phyloP scores from a whole-genome alignment of 352 stramenopile species.

The Phytopythium aichiense region DNA sequence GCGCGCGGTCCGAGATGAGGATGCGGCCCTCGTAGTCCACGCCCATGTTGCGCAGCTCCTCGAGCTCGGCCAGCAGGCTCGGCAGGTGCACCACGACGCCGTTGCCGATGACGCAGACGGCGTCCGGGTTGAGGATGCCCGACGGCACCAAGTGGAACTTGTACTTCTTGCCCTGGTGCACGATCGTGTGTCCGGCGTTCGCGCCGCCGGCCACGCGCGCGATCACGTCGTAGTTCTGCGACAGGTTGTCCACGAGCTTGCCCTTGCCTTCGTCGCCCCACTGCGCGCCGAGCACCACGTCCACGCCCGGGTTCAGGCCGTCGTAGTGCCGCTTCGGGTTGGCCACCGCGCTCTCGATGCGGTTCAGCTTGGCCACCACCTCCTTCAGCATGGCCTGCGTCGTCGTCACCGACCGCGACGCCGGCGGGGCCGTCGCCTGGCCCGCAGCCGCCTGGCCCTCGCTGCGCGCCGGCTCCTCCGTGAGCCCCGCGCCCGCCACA shows the following conservation, averaged over 20 bases:
- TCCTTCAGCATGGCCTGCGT: constrained; percentile 72
- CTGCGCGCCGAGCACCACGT: constrained; percentile 96
- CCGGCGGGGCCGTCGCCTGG: constrained; percentile 1
- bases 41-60: constrained; percentile 86
- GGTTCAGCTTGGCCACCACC: constrained; percentile 83
- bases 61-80: constrained; percentile 94
- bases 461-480: constrained; percentile 22
- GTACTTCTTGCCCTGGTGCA: constrained; percentile 98
- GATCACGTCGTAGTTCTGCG: constrained; percentile 95
- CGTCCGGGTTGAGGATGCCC: constrained; percentile 95
- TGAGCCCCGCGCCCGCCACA: constrained; percentile 19
- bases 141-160: constrained; percentile 99
- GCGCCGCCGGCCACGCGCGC: constrained; percentile 95
- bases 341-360: constrained; percentile 81
- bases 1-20: constrained; percentile 96
- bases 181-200: constrained; percentile 99
- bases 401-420: constrained; percentile 1
- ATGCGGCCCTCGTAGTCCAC: constrained; percentile 93
- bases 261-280: constrained; percentile 99
- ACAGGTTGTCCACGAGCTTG: constrained; percentile 96
- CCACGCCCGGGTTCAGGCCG: constrained; percentile 62
- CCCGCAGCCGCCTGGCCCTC: constrained; percentile 20
- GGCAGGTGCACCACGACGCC: constrained; percentile 98
- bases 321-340: constrained; percentile 75
- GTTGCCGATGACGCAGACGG: constrained; percentile 97